A percentile compares a stretch with the other conserved stretches of the same genome.
Evolutionary conservation across 371 early-diverging fungal genomes (phyloP).

Genomic region (Capniomyces stellatus): DNA sequence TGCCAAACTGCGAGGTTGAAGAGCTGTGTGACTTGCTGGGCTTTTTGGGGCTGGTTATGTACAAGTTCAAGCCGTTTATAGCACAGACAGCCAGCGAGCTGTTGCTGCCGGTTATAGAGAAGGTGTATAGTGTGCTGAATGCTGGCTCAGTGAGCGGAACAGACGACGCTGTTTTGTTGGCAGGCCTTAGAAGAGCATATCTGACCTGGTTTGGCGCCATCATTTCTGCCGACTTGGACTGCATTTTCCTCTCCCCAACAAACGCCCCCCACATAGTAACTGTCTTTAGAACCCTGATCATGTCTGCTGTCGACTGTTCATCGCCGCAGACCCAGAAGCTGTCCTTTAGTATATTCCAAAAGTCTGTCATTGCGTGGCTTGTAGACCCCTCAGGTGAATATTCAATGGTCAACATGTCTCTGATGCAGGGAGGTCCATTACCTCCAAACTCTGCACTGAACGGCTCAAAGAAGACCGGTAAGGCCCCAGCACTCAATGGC

Average conservation of each 20-base stretch:
- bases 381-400: conserved; percentile 22
- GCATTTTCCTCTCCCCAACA: conserved; percentile 50
- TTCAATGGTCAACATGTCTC: conserved; percentile 11
- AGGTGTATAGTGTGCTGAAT: conserved; percentile 66
- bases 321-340: conserved; percentile 59
- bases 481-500: not conserved
- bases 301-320: conserved; percentile 50
- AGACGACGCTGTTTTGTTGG: conserved; percentile 61
- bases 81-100: conserved; percentile 34
- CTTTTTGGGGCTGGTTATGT: conserved; percentile 61
- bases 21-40: conserved; percentile 78
- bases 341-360: conserved; percentile 63
- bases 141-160: conserved; percentile 59
- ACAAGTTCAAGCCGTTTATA: conserved; percentile 64
- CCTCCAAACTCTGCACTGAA: too few relatives aligned
- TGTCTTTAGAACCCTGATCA: conserved; percentile 57
- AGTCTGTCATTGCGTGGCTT: conserved; percentile 62
- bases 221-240: conserved; percentile 63
- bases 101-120: conserved; percentile 58
- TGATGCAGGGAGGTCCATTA: conserved; percentile 10
- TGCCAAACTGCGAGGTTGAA: conserved; percentile 50
- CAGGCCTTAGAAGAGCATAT: conserved; percentile 64
- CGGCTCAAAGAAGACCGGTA: not conserved
- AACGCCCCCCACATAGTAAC: conserved; percentile 51
- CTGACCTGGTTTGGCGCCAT: conserved; percentile 60